phyloP scores from a whole-genome alignment of 257 asterid species.

The Marsdenia floribunda region DNA sequence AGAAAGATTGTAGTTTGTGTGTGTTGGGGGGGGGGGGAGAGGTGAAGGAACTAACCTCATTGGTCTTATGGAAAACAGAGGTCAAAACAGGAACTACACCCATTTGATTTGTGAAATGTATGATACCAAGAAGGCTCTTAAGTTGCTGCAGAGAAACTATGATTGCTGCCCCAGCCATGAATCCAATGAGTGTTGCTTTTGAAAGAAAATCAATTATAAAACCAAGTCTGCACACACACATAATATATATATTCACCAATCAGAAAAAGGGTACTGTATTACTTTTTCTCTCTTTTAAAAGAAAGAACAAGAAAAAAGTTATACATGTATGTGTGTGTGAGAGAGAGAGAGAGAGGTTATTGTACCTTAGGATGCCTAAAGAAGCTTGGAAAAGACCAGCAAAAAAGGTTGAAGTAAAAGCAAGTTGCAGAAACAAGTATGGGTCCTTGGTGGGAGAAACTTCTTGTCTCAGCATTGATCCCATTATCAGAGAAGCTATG shows the following conservation, averaged over 20 bases:
- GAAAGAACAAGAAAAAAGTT: background rate
- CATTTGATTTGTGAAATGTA: conserved; percentile 64
- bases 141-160: conserved; percentile 86
- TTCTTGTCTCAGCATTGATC: conserved; percentile 70
- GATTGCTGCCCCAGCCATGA: conserved; percentile 92
- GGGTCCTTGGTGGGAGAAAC: conserved; percentile 61
- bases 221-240: conserved; percentile 49
- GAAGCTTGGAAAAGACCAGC: conserved; percentile 88
- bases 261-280: background rate
- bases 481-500: conserved; percentile 70
- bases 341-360: background rate
- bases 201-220: conserved; percentile 80
- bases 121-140: conserved; percentile 69
- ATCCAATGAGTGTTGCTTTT: conserved; percentile 79
- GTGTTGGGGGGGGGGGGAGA: background rate
- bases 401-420: conserved; percentile 71
- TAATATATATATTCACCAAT: background rate
- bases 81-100: conserved; percentile 64
- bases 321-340: background rate
- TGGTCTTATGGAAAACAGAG: conserved; percentile 60
- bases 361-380: conserved; percentile 64
- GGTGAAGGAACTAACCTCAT: conserved; percentile 29
- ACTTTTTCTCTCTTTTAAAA: background rate
- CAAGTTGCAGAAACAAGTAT: conserved; percentile 69
- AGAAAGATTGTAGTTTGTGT: too few species aligned